phyloP scores from a whole-genome alignment of 768 basidiomycete genomes.

The Tricholomella constricta region DNA sequence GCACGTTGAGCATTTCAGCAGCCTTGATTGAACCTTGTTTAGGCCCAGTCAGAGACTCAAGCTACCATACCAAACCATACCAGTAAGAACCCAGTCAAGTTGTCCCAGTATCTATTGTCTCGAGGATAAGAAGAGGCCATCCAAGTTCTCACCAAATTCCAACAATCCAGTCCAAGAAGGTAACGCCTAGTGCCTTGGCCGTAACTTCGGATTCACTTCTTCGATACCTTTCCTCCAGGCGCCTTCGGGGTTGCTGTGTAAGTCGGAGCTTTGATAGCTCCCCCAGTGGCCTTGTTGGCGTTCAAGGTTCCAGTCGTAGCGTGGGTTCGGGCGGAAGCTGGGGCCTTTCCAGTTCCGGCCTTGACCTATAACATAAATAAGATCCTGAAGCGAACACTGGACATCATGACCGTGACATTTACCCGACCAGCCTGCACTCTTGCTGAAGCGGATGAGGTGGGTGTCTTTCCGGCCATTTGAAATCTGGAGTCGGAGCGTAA shows the following conservation, averaged over 20 bases:
- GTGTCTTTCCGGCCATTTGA: slow-evolving; percentile 10
- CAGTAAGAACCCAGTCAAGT: no score
- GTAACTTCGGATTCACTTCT: slow-evolving; percentile 6
- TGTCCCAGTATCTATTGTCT: no score
- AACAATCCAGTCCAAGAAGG: not conserved
- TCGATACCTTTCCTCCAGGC: slow-evolving; percentile 6
- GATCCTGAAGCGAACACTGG: not conserved
- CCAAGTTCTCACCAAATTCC: not conserved
- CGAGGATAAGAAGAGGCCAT: no score
- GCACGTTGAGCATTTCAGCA: no score
- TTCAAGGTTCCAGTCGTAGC: not conserved
- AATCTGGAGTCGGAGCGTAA: not conserved
- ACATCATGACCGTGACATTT: not conserved
- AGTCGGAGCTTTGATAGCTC: slow-evolving; percentile 9
- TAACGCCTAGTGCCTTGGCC: not conserved
- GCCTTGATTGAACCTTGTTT: no score
- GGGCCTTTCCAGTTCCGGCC: slow-evolving; percentile 7
- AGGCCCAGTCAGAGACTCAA: no score
- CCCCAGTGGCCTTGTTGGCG: slow-evolving; percentile 2
- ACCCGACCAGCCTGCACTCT: slow-evolving; percentile 9
- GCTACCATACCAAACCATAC: no score
- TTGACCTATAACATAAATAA: slow-evolving; percentile 4
- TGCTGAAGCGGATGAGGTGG: slow-evolving; percentile 6
- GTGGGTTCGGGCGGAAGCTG: slow-evolving; percentile 7
- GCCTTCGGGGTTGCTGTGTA: slow-evolving; percentile 1